Percentiles rank a stretch among this genome's conserved stretches.
phyloP scores from a whole-genome alignment of 2,329 filamentous ascomycete genomes.

The Apiospora kogelbergensis region DNA sequence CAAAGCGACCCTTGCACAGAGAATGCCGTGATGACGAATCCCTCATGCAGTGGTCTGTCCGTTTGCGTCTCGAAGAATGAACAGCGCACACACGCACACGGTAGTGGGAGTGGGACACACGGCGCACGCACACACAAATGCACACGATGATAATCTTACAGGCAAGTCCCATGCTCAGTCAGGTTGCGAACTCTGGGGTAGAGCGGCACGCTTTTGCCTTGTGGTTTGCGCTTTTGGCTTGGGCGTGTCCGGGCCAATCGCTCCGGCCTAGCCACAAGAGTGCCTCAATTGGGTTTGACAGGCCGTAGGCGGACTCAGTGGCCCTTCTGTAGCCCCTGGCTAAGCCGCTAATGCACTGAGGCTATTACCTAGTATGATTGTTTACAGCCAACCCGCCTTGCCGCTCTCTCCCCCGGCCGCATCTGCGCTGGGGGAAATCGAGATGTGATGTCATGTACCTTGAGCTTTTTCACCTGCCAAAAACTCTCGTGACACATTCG shows the following conservation, averaged over 20 bases:
- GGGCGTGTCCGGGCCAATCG: not conserved
- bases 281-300: not conserved
- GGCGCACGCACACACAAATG: too few species aligned
- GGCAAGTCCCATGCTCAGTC: not conserved
- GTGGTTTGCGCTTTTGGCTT: not conserved
- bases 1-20: not conserved
- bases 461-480: conserved; percentile 3
- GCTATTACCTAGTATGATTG: too few species aligned
- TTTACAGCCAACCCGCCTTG: not conserved
- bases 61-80: too few species aligned
- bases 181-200: not conserved
- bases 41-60: not conserved
- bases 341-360: not conserved
- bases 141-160: too few species aligned
- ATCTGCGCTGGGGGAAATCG: not conserved
- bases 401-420: not conserved
- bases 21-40: not conserved
- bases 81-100: too few species aligned
- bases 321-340: not conserved
- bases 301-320: not conserved
- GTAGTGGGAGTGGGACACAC: not conserved
- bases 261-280: not conserved
- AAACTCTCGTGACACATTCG: not conserved
- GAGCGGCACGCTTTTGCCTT: not conserved
- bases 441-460: conserved; percentile 1